Evolutionary conservation across 1,284 basidiomycete species (phyloP), one percentile per base, ranked within the genome.

Genomic region (Ganoderma lingzhi): DNA sequence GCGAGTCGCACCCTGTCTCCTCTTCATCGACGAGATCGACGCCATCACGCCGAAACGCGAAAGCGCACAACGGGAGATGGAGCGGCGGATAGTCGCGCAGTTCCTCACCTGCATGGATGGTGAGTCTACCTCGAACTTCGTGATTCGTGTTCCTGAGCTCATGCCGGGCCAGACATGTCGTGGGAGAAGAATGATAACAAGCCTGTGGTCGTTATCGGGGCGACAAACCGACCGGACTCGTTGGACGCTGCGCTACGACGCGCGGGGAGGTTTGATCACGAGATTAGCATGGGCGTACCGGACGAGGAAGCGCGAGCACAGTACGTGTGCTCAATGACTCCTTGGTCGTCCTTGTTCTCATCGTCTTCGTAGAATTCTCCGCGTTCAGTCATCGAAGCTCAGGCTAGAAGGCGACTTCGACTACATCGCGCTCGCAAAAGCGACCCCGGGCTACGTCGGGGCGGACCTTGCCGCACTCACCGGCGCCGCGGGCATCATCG

Each of bases 21-120:
- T 98, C 4, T 98, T 98, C 82, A 94, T 98, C 62, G 97, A 99
- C 80, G 97, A 99, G 80, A 98, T 99, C 44, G 97, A 99, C 77
- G 96, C 97, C 6, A 98, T 99, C 74, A 99, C 97, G 0, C 96
- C 96, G 0, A 99, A 99, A 82, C 86, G 97, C 70, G 97, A 99
- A 82, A 99, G 94, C 72, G 97, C 97, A 0, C 96, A 97, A 77
- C 84, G 97, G 71, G 97, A 99, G 83, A 99, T 99, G 97, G 97
- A 99, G 77, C 85, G 97, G 55, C 87, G 97, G 9, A 99, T 99
- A 70, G 97, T 99, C 9, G 97, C 96, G 0, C 97, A 99, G 80
- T 94, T 99, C 66, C 82, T 99, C 64, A 99, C 97, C 0, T 99
- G 96, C 81, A 97, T 99, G 92, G 97, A 99, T 79, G 96, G 96